Evolutionary conservation across 2,329 filamentous ascomycete species (phyloP), one percentile per base, ranked within the genome.

Genomic region (Hypoxylon rubiginosum): DNA sequence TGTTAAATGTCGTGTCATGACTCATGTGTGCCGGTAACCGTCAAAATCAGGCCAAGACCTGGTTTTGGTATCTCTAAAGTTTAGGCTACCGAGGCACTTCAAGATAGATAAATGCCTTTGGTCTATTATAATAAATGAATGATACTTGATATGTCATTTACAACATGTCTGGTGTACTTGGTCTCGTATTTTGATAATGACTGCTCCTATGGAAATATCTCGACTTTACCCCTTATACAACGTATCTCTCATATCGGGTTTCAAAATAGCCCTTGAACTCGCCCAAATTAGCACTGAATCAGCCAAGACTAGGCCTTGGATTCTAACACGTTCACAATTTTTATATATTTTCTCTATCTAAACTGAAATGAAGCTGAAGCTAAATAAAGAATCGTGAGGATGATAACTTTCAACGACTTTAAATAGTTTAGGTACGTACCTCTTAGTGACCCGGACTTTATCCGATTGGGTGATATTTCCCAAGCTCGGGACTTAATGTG

Each of bases 131-230:
- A 15, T 57, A 46, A 36, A 57, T 51, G 46, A 30, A 15, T 43
- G 28, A 50, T 21, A 43, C 21, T 28, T 26, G 57, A 62, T 41
- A 62, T 30, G 10, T 36, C 3, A 61, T n/a, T 32, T 1, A 24
- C 28, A 24, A 32, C 10, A 36, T 36, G 34, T 13, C 13, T 2
- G 10, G 10, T 11, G 10, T 36, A 3, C 13, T 36, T 15, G 6
- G 26, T 28, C 7, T 28, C 26, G 26, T 7, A n/a, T 28, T 28
- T 28, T 4, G 26, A 28, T 34, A 34, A 34, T 34, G 34, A 15
- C 34, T 36, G 34, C 34, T 36, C 6, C 15, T 36, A 36, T 15
- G 13, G 11, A 15, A 15, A 36, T 15, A 13, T 36, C 13, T 4
- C 34, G 3, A 36, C 11, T 15, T 15, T 6, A 36, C 34, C 34